Percentiles rank a stretch among this genome's conserved stretches.
Evolutionary conservation across 495 filamentous ascomycete species (phyloP).

Genomic region (Chaetomium fimeti): DNA sequence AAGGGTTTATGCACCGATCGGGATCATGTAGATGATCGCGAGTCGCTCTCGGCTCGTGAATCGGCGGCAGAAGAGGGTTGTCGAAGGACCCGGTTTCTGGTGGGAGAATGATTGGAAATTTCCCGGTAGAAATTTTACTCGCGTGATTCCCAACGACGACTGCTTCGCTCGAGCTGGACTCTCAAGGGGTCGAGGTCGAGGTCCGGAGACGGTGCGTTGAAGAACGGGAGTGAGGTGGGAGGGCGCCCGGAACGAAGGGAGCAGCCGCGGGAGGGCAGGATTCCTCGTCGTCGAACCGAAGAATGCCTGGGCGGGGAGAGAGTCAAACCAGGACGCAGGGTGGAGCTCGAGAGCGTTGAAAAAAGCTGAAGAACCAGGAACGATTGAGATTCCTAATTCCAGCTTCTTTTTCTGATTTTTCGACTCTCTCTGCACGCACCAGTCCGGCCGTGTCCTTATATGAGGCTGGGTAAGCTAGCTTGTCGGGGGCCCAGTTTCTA

Average conservation of each 20-base stretch:
- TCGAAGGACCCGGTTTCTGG: conserved; percentile 14
- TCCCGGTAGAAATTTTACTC: conserved; percentile 10
- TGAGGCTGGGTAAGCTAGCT: conserved; percentile 29
- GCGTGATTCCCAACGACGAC: conserved; percentile 6
- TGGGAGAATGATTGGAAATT: conserved; percentile 7
- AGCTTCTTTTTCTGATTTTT: conserved; percentile 22
- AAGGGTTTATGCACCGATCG: conserved; percentile 34
- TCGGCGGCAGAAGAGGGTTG: conserved; percentile 12
- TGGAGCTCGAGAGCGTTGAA: conserved; percentile 13
- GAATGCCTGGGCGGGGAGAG: conserved; percentile 33
- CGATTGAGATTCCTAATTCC: conserved; percentile 22
- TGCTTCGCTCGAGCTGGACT: conserved; percentile 15
- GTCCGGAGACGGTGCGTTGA: conserved; percentile 14
- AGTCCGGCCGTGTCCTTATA: conserved; percentile 36
- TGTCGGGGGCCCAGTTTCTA: conserved; percentile 39
- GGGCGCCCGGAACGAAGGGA: conserved; percentile 35
- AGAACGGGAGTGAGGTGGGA: conserved; percentile 19
- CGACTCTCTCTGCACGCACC: conserved; percentile 27
- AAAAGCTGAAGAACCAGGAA: conserved; percentile 23
- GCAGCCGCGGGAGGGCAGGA: conserved; percentile 31
- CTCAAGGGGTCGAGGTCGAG: conserved; percentile 21
- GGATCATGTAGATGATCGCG: conserved; percentile 36
- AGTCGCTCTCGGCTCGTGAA: conserved; percentile 16
- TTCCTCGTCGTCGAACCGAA: conserved; percentile 43
- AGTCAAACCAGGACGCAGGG: conserved; percentile 21